Evolutionary conservation across 257 asterid species (phyloP), one percentile per base, ranked within the genome.

Genomic region (Linaria vulgaris): DNA sequence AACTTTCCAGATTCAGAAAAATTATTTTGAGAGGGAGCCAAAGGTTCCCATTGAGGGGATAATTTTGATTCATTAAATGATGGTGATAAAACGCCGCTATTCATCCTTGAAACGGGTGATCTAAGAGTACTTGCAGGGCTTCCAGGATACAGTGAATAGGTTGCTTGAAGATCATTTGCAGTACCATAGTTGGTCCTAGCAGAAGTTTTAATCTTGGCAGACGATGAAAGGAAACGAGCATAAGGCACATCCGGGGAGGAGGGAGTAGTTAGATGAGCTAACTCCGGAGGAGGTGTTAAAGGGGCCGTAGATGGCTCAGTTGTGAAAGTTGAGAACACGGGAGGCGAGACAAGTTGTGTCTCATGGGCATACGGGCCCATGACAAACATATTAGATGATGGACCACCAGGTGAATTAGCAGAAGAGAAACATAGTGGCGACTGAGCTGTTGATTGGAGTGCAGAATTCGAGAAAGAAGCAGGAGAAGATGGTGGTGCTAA

Each of bases 251-350:
- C 97, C 0, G 97, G 97, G 22, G 97, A 89, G 69, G 95, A 89
- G n/a, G 97, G 97, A 16, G 97, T 86, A 31, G 97, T 89, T 39
- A 89, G 63, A 60, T 86, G 96, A 21, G 96, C 95, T 61, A 83
- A 65, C 72, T 89, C 96, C 0, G 95, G 95, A 9, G 95, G 97
- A 55, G 97, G 97, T 12, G 97, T 89, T 60, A 83, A 61, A 37
- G 97, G 90, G 68, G 95, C 95, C 16, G 97, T 89, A 8, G 95
- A 89, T 48, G 95, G 95, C 77, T 89, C 94, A 1, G 97, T 89
- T 66, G 95, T 86, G 79, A 79, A 84, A 69, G 92, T 89, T 0
- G 97, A 89, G 70, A 86, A 89, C 4, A 86, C 95, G 5, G 97
- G 97, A 46, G 97, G 97, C 6, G 97, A 89, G 24, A 89, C 97